phyloP scores from a whole-genome alignment of 2,329 filamentous ascomycete genomes.

The Venturia aucupariae region DNA sequence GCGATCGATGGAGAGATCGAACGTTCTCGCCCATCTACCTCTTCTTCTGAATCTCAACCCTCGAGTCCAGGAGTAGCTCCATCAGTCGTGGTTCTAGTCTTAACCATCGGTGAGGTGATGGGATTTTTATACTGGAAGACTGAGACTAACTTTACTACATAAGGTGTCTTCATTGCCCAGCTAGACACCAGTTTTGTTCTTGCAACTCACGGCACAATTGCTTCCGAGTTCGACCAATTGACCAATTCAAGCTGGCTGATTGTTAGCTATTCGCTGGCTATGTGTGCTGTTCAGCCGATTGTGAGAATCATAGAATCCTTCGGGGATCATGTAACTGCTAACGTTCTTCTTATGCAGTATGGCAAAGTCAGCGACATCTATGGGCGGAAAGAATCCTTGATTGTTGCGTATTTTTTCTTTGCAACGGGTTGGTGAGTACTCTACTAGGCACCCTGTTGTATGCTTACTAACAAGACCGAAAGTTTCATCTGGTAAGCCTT shows the following conservation, averaged over 20 bases:
- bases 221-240: slow-evolving; percentile 37
- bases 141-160: not conserved
- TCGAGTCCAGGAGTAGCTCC: not conserved
- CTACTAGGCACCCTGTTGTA: slow-evolving; percentile 13
- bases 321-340: not conserved
- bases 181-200: slow-evolving; percentile 56
- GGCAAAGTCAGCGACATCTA: slow-evolving; percentile 39
- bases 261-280: slow-evolving; percentile 35
- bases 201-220: slow-evolving; percentile 51
- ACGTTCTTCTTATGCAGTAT: slow-evolving; percentile 21
- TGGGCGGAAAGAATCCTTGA: slow-evolving; percentile 33
- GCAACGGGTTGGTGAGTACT: slow-evolving; percentile 29
- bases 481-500: slow-evolving; percentile 18
- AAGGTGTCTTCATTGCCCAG: slow-evolving; percentile 57
- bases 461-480: not conserved
- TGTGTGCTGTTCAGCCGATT: slow-evolving; percentile 32
- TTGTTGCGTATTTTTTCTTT: slow-evolving; percentile 33
- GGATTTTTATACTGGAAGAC: not conserved
- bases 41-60: not conserved
- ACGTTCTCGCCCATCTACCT: not conserved
- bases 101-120: not conserved
- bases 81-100: not conserved
- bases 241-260: slow-evolving; percentile 36
- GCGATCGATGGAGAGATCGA: not conserved
- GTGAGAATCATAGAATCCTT: slow-evolving; percentile 13